Conservation (phyloP, 179 eudicot genomes). For the Heliamphora pulchella region DNA sequence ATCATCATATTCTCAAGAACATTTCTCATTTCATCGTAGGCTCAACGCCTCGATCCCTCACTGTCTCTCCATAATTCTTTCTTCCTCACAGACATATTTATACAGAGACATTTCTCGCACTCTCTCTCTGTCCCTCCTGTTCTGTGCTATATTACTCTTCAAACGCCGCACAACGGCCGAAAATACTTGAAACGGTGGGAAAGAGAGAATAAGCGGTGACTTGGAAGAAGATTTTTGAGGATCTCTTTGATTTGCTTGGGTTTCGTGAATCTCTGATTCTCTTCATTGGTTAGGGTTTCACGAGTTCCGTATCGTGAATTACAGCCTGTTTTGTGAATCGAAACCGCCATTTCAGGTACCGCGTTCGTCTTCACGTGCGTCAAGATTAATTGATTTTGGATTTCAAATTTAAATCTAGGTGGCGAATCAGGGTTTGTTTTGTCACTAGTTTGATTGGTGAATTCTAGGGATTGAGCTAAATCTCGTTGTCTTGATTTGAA, state of each 20-base stretch:
- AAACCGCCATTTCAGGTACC: conserved; percentile 7
- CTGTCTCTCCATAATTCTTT: background rate
- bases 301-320: background rate
- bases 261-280: background rate
- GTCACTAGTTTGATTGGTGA: background rate
- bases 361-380: background rate
- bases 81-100: background rate
- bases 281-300: background rate
- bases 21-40: background rate
- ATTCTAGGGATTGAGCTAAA: conserved; percentile 2
- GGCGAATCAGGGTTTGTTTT: background rate
- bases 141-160: no score
- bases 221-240: conserved; percentile 1
- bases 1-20: conserved; percentile 17
- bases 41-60: background rate
- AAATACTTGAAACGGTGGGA: no score
- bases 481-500: background rate
- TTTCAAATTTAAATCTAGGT: background rate
- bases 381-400: background rate
- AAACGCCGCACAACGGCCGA: no score
- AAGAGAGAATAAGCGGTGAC: background rate
- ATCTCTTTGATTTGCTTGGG: no score
- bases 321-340: background rate
- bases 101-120: background rate
- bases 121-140: no score